Conservation (phyloP, 2,329 filamentous ascomycete genomes). For the Harringtonia lauricola region DNA sequence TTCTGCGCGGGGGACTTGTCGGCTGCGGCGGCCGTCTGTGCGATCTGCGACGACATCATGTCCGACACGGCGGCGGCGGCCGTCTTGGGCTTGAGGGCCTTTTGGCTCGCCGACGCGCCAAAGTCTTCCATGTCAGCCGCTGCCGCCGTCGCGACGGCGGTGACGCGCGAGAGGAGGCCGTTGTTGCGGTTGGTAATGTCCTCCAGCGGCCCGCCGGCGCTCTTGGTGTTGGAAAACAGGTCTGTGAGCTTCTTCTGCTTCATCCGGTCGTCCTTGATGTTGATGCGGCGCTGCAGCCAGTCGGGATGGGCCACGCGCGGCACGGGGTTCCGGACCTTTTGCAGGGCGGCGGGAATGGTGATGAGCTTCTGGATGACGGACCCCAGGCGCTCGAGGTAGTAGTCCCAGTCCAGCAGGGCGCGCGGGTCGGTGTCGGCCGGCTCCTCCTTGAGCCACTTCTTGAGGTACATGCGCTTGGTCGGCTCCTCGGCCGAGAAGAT, state of each 20-base stretch:
- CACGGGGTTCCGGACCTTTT: constrained; percentile 90
- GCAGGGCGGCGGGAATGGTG: constrained; percentile 91
- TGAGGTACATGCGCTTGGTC: constrained; percentile 79
- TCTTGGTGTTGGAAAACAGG: constrained; percentile 55
- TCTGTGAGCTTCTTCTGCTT: constrained; percentile 99
- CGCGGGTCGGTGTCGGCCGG: constrained; percentile 84
- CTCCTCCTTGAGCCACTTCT: constrained; percentile 94
- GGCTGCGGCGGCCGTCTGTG: too few species aligned
- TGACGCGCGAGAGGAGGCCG: constrained; percentile 27
- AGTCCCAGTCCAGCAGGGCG: constrained; percentile 88
- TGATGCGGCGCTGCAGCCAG: constrained; percentile 89
- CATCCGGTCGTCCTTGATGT: constrained; percentile 91
- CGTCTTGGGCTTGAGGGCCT: constrained; percentile 54
- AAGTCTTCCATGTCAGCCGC: constrained; percentile 76
- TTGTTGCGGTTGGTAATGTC: constrained; percentile 54
- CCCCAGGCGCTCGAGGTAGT: constrained; percentile 89
- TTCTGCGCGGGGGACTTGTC: constrained; percentile 39
- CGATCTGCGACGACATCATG: background rate
- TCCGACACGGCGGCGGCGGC: constrained; percentile 40
- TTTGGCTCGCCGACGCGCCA: constrained; percentile 34
- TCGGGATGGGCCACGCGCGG: constrained; percentile 90
- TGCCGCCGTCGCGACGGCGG: background rate
- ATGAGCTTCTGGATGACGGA: constrained; percentile 99
- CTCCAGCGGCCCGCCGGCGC: constrained; percentile 45
- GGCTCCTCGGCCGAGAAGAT: constrained; percentile 92